Conservation (phyloP, 192 early-diverging fungal genomes). For the Coemansia sp. region DNA sequence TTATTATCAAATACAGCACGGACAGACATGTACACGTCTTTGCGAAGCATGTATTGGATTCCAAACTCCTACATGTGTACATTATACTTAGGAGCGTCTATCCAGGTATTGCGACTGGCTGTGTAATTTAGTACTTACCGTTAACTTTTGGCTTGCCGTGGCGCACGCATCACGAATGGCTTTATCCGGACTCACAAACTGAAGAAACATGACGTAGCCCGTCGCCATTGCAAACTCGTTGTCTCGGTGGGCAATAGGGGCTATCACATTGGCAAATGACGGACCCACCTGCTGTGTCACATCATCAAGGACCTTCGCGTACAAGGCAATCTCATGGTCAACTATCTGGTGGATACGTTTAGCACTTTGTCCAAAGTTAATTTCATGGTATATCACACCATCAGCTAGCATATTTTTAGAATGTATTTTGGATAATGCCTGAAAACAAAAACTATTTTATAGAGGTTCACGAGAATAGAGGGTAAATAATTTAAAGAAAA, state of each 20-base stretch:
- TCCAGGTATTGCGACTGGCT: not conserved
- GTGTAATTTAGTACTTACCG: not conserved
- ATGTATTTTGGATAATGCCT: not conserved
- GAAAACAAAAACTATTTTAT: not conserved
- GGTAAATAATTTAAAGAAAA: not conserved
- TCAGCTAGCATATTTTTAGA: not conserved
- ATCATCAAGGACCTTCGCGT: constrained; percentile 2
- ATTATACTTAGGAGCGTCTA: not conserved
- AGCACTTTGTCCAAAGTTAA: not conserved
- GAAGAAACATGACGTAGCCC: constrained; percentile 8
- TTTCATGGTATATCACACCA: not conserved
- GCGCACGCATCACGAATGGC: constrained; percentile 60
- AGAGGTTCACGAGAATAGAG: not conserved
- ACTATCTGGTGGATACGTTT: not conserved
- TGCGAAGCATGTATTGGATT: constrained; percentile 20
- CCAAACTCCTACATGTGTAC: not conserved
- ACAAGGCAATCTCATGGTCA: not conserved
- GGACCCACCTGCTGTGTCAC: constrained; percentile 5
- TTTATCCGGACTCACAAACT: constrained; percentile 43
- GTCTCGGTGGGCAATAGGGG: constrained; percentile 19
- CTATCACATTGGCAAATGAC: constrained; percentile 18
- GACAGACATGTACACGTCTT: constrained; percentile 55
- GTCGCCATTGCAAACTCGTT: constrained; percentile 14
- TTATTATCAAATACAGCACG: constrained; percentile 38
- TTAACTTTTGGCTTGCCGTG: constrained; percentile 54